Evolutionary conservation across 2,329 filamentous ascomycete genomes (phyloP), one percentile per base, ranked within the genome.

Genomic region (Metarhizium robertsii): DNA sequence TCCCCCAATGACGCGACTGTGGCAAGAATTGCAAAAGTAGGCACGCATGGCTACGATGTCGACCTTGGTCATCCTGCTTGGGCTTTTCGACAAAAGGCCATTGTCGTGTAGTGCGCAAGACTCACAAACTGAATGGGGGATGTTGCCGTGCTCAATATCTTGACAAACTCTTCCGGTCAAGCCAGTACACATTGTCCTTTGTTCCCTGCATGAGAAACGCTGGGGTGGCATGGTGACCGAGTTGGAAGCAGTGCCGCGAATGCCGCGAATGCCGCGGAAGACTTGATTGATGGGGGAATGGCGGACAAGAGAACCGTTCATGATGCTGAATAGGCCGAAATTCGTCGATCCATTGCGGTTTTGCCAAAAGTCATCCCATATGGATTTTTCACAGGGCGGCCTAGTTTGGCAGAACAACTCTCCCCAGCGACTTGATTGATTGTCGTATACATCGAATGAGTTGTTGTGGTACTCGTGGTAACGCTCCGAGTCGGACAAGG

Each of bases 21-120:
- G 45, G 59, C 73, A 75, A 0, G 32, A 30, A 11, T 48, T 34
- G 59, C 73, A 75, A 4, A 71, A 62, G 60, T 71, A 73, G 45
- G 64, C 64, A 3, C 73, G 67, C 62, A 74, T 66, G 36, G 38
- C 50, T n/a, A 67, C 34, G n/a, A 72, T 54, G 36, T 70, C 65
- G 4, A 20, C 32, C 10, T 18, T 34, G 1, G 55, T 48, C 11
- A 48, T 30, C 10, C 51, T 54, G 6, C n/a, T 34, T 1, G 55
- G 7, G 6, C 48, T 55, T 1, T 53, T 16, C 40, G 61, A 57
- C 45, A 71, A 56, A 6, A 59, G 48, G 3, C 32, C 25, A 14
- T 59, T 58, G 57, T 59, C 63, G 2, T 16, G n/a, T 1, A 52
- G 6, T 51, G 65, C 53, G 59, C 73, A 75, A 1, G 45, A 32